phyloP scores from a whole-genome alignment of 768 basidiomycete genomes.

The Panaeolus papilionaceus region DNA sequence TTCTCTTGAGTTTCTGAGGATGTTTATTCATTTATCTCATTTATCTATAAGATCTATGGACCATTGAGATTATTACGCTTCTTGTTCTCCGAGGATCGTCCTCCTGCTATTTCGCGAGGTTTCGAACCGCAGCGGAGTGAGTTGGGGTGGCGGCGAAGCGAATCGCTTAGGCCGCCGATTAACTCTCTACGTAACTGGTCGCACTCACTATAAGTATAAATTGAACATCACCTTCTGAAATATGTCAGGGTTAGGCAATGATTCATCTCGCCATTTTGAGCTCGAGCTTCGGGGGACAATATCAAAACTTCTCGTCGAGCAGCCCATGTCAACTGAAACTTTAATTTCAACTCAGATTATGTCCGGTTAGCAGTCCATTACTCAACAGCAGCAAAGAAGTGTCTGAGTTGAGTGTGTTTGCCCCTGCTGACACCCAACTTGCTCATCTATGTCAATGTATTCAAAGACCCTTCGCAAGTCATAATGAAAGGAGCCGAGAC shows the following conservation, averaged over 20 bases:
- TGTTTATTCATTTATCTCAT: no score
- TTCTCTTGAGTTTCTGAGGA: no score
- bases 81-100: no score
- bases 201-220: neutral
- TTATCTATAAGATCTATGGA: no score
- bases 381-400: neutral
- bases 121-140: neutral
- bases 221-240: neutral
- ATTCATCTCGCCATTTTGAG: neutral
- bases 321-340: neutral
- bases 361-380: neutral
- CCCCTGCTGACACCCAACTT: neutral
- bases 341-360: constrained; percentile 6
- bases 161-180: neutral
- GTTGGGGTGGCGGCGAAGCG: neutral
- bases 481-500: neutral
- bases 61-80: no score
- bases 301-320: neutral
- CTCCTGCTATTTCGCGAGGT: no score
- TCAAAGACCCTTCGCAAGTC: constrained; percentile 1
- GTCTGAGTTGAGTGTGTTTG: neutral
- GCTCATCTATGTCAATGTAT: neutral
- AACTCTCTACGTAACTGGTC: neutral
- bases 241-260: neutral
- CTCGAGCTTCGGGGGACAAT: neutral